These are phyloP conservation scores for Schizophyllum amplum DNA, from an alignment of 1,284 basidiomycete species.

Conservation along the genomic window DNA sequence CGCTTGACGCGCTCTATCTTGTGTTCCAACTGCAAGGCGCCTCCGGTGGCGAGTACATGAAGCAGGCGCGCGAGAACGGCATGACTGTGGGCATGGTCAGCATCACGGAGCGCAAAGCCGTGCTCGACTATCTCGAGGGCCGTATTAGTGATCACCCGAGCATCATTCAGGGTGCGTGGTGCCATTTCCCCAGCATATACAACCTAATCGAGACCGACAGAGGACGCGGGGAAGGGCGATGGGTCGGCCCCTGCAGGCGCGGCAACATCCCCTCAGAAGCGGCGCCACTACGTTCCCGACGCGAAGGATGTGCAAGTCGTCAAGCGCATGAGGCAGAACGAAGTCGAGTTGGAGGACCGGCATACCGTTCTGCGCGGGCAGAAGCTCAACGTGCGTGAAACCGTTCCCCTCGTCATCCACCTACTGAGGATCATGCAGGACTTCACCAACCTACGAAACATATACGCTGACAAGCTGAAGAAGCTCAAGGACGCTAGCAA, in stretches of 20 bases:
- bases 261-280: constrained; percentile 49
- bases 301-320: constrained; percentile 73
- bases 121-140: constrained; percentile 81
- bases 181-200: background rate
- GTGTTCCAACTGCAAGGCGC: constrained; percentile 72
- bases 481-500: constrained; percentile 57
- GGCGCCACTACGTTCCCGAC: constrained; percentile 69
- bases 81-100: constrained; percentile 72
- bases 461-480: constrained; percentile 70
- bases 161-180: background rate
- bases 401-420: constrained; percentile 1
- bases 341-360: constrained; percentile 68
- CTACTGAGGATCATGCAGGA: constrained; percentile 38
- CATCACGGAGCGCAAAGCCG: constrained; percentile 76
- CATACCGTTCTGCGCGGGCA: constrained; percentile 70
- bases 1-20: constrained; percentile 73
- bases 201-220: background rate
- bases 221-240: background rate
- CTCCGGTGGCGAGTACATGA: constrained; percentile 79
- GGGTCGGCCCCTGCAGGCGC: constrained; percentile 24
- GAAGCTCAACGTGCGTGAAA: constrained; percentile 58
- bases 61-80: constrained; percentile 69
- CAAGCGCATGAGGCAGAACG: constrained; percentile 69
- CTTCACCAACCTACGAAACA: constrained; percentile 54
- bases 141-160: constrained; percentile 36